Base-by-base conservation (phyloP, 192 early-diverging fungal species). In the Coemansia sp. region DNA sequence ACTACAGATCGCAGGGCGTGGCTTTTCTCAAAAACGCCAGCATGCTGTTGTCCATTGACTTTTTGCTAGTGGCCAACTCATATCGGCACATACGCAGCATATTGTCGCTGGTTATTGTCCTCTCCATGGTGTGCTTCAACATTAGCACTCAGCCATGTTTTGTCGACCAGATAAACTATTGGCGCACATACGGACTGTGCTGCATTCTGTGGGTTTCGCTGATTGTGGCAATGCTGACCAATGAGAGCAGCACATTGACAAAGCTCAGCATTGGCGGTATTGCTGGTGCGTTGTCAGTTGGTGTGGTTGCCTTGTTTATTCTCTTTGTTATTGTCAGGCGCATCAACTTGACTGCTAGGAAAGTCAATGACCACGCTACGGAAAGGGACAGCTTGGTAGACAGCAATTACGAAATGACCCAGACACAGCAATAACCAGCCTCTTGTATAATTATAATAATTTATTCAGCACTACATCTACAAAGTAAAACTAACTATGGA, bases 21-120 rank as follows among this genome's bases (percentile, higher is more conserved):
- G 91, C 89, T 4, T 89, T 91, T 39, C 85, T 89, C 62, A 92
- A 92, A 67, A 91, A 92, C 68, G 84, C 89, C 71, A 85, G 86
- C 80, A 87, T 92, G 58, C 71, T 92, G 7, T 67, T 91, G 31
- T 88, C 88, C 2, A 88, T 91, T 51, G 87, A 90, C 60, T 90
- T 87, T 69, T 46, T 92, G 12, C 72, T 92, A 34, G 88, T 90
- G 65, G 32, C 87, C 78, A 57, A 85, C 85, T 25, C 85, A 25
- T 77, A 87, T 42, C 69, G 84, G 17, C 80, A 87, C 25, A 81
- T 92, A 48, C 87, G 90, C 11, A 89, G 88, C 15, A 86, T 90
- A 44, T 53, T 92, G 11, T 91, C 91, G 15, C 86, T 92, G 58
- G 76, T 85, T 0, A 90, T 91, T 62, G 77, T 90, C 23, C 63